Evolutionary conservation across 345 rosid genomes (phyloP), one percentile per base, ranked within the genome.

Genomic region (Acer campestre): DNA sequence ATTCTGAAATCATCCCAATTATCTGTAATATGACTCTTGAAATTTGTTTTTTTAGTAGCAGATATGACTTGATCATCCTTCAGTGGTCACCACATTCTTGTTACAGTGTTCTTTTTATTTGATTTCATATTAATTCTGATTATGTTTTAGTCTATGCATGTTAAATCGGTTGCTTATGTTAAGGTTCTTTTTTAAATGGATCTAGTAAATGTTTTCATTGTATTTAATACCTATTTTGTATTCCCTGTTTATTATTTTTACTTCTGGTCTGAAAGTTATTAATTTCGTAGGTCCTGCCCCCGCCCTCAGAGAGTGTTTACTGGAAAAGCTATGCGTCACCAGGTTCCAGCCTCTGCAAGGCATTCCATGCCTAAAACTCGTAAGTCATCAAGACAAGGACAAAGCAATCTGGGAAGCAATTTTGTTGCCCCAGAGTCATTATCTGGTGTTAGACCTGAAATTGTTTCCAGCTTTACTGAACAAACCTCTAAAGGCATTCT

Each of bases 241-340:
- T 61, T 42, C 14, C 46, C 35, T 25, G 40, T 69, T 18, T 9
- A n/a, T 35, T 18, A 2, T 44, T 27, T 73, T 0, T 13, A 23
- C 49, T 29, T 56, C 55, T 7, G 25, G 18, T 48, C 25, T 74
- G 58, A 71, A 31, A 44, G 67, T 81, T 35, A 68, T 65, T 31
- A 18, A 40, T 66, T 27, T 80, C 25, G 61, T 78, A 93, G 98
- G 91, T 86, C 92, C 22, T 80, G 75, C 51, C 94, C 98, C 16
- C 94, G 96, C 61, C 93, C 92, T 48, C 86, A 71, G 68, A 86
- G 81, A 80, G 79, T 76, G 56, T 58, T 56, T 46, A 29, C 80
- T 6, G 74, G 83, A 70, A 93, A 88, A 82, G 73, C 84, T 62
- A 70, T 27, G 13, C 61, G 61, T 61, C 79, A 83, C 75, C 80